Base-by-base conservation (phyloP, 257 asterid species). In the Asclepias syriaca region DNA sequence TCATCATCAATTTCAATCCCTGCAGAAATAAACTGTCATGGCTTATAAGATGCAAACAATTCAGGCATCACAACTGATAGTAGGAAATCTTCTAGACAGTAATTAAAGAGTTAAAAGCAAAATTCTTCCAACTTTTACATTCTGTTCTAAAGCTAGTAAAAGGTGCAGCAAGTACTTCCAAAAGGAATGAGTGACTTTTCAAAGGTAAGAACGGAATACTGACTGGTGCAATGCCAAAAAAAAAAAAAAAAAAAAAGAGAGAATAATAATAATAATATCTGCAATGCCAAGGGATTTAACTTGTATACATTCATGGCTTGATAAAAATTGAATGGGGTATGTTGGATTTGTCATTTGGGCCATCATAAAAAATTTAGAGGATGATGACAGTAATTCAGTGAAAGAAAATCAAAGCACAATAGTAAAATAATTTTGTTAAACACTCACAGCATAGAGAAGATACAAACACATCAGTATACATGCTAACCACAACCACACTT, bases 1-100 rank as follows among this genome's bases (percentile, higher is more conserved):
- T 88, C 87, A 73, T 92, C 99, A 67, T 87, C 88, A 6, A 95
- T 84, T 86, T 92, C 89, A 68, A 95, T 92, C 79, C 99, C 98
- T 95, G 96, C 78, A 84, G 86, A 86, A 85, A 74, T 80, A 81
- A 80, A 85, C 88, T 85, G 90, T 79, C 91, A 74, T 75, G 89
- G 72, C 94, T 89, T 79, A 78, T 90, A 83, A 84, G 93, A 81
- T 80, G 90, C 80, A 82, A 77, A 84, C 65, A 75, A 66, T 53
- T 68, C 74, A 37, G 37, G 63, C 68, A 53, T 50, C 16, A 65
- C 70, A 80, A 9, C 18, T 21, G 58, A 59, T 55, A 49, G 68
- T 46, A 22, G 51, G 10, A 48, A 63, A 76, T 46, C 34, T 18
- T 27, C 68, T 15, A 56, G 54, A 22, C 21, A 63, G n/a, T 37